Percentiles rank a stretch among this genome's conserved stretches.
phyloP scores from a whole-genome alignment of 116 monocot species.

The Zostera marina region DNA sequence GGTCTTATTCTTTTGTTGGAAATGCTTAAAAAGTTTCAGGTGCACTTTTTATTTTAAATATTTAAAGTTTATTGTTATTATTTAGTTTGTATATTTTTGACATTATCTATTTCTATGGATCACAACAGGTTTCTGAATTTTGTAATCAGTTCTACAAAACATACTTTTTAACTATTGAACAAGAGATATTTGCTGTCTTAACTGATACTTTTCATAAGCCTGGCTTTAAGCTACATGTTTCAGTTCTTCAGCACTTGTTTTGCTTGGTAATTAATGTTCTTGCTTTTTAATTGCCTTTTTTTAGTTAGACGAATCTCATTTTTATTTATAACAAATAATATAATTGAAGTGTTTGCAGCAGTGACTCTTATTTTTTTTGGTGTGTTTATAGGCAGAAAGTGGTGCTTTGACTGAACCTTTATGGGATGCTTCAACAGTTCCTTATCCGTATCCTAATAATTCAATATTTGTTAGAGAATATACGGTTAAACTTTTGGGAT shows the following conservation, averaged over 20 bases:
- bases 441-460: slow-evolving; percentile 66
- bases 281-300: too few relatives aligned
- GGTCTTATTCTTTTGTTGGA: slow-evolving; percentile 87
- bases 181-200: slow-evolving; percentile 96
- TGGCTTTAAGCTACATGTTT: slow-evolving; percentile 93
- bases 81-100: background rate
- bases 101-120: background rate
- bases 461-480: slow-evolving; percentile 74
- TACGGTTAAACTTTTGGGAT: slow-evolving; percentile 76
- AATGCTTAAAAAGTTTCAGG: slow-evolving; percentile 93
- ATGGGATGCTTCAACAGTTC: slow-evolving; percentile 72
- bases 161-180: slow-evolving; percentile 80
- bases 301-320: too few relatives aligned
- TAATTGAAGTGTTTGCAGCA: too few relatives aligned
- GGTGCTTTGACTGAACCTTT: slow-evolving; percentile 65
- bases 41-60: slow-evolving; percentile 11
- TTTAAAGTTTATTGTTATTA: background rate
- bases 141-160: slow-evolving; percentile 93
- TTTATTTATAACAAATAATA: too few relatives aligned
- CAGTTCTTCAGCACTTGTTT: slow-evolving; percentile 85
- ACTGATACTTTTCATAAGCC: slow-evolving; percentile 99
- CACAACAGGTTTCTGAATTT: slow-evolving; percentile 71
- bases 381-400: slow-evolving; percentile 48
- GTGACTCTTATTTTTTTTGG: too few relatives aligned
- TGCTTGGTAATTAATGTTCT: slow-evolving; percentile 36